Percentiles rank a stretch among this genome's conserved stretches.
phyloP scores from a whole-genome alignment of 257 asterid species.

The Osmanthus fragrans region DNA sequence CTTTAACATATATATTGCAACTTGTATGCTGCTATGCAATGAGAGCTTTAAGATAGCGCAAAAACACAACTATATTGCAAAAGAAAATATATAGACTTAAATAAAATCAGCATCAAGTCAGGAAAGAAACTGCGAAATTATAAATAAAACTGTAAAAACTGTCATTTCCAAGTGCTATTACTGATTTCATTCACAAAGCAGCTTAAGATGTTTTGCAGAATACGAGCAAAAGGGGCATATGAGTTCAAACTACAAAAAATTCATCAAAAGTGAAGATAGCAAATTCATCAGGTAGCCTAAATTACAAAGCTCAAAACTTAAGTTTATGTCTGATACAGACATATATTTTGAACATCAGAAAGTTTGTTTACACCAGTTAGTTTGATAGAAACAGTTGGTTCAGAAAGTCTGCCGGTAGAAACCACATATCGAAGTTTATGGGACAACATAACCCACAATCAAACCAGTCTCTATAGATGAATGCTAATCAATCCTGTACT shows the following conservation, averaged over 20 bases:
- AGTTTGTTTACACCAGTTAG: not conserved
- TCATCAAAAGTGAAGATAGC: not conserved
- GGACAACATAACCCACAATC: not conserved
- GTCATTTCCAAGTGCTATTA: not conserved
- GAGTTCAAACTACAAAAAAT: not conserved
- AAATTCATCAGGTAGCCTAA: not conserved
- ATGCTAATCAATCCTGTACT: not conserved
- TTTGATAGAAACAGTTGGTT: not conserved
- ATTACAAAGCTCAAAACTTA: not conserved
- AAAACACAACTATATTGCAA: not conserved
- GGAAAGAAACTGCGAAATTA: not conserved
- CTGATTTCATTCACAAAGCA: not conserved
- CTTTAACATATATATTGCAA: not conserved
- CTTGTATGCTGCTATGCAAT: not conserved
- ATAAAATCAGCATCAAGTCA: not conserved
- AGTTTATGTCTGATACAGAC: not conserved
- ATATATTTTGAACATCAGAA: not conserved
- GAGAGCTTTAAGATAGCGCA: not conserved
- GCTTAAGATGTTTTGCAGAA: not conserved
- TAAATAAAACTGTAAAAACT: too few relatives aligned
- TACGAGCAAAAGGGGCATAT: not conserved
- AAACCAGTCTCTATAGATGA: not conserved
- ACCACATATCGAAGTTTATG: not conserved
- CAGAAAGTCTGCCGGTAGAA: not conserved
- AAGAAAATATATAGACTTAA: not conserved